Percentiles rank a stretch among this genome's conserved stretches.
Conservation (phyloP, 345 rosid genomes). For the Lumnitzera racemosa region DNA sequence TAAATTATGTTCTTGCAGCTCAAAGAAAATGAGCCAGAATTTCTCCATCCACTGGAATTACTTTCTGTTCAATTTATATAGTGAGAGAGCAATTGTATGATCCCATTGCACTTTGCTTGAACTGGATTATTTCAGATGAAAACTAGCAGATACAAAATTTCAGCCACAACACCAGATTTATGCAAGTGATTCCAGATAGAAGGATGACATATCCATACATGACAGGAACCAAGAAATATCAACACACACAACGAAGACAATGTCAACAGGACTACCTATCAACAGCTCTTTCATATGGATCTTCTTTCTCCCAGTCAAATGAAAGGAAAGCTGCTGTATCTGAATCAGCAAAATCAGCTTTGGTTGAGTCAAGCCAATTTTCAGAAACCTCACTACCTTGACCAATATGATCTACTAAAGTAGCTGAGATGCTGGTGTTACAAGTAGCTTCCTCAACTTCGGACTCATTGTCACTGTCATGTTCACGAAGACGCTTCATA, state of each 20-base stretch:
- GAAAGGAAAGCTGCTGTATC: constrained; percentile 75
- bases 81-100: no score
- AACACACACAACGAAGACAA: constrained; percentile 4
- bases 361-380: constrained; percentile 24
- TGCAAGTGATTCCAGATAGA: neutral
- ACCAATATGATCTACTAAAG: constrained; percentile 33
- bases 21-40: neutral
- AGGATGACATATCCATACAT: constrained; percentile 5
- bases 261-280: constrained; percentile 39
- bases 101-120: neutral
- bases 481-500: constrained; percentile 72
- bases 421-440: constrained; percentile 27
- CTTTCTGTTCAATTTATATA: no score
- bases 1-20: neutral
- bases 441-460: constrained; percentile 58
- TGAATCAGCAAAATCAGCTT: constrained; percentile 36
- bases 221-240: neutral
- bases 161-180: neutral
- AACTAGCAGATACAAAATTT: neutral
- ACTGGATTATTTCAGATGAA: neutral
- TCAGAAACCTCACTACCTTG: constrained; percentile 37
- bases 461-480: constrained; percentile 65
- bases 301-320: constrained; percentile 90
- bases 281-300: constrained; percentile 83
- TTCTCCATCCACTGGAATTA: no score